Percentiles rank a stretch among this genome's conserved stretches.
These are phyloP conservation scores for Fusarium coffeatum DNA, from an alignment of 2,329 filamentous ascomycete species.

Conservation along the genomic window DNA sequence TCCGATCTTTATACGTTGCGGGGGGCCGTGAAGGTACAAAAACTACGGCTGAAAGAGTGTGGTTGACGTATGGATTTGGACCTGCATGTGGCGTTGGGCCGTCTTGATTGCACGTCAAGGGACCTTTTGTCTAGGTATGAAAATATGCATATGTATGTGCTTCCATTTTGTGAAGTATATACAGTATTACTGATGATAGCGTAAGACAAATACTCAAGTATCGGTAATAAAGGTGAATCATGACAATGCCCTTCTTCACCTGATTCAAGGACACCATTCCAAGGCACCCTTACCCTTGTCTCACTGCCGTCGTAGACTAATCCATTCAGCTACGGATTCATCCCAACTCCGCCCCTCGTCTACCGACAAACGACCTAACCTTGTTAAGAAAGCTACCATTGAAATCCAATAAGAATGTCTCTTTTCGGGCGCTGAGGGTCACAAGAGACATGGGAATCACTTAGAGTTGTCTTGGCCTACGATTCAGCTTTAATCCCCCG, in stretches of 20 bases:
- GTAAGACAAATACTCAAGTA: neutral
- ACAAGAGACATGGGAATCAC: constrained; percentile 20
- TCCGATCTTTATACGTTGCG: constrained; percentile 1
- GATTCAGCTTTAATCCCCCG: constrained; percentile 1
- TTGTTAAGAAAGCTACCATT: constrained; percentile 3
- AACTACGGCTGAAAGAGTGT: constrained; percentile 17
- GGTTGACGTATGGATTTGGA: constrained; percentile 20
- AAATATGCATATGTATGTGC: neutral
- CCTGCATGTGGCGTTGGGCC: constrained; percentile 13
- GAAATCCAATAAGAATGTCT: constrained; percentile 5
- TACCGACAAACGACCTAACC: constrained; percentile 4
- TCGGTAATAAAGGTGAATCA: neutral
- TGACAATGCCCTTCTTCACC: neutral
- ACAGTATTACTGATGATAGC: neutral
- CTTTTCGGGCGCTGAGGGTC: neutral
- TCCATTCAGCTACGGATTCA: constrained; percentile 22
- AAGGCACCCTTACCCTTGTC: constrained; percentile 11
- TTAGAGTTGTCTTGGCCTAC: constrained; percentile 17
- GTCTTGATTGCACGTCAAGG: neutral
- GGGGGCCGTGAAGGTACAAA: constrained; percentile 6
- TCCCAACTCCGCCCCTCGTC: constrained; percentile 21
- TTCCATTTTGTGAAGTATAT: neutral
- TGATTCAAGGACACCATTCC: neutral
- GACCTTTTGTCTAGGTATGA: neutral
- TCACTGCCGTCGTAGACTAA: constrained; percentile 1